Evolutionary conservation across 2,329 filamentous ascomycete genomes (phyloP), one percentile per base, ranked within the genome.

Genomic region (Apiospora saccharicola): DNA sequence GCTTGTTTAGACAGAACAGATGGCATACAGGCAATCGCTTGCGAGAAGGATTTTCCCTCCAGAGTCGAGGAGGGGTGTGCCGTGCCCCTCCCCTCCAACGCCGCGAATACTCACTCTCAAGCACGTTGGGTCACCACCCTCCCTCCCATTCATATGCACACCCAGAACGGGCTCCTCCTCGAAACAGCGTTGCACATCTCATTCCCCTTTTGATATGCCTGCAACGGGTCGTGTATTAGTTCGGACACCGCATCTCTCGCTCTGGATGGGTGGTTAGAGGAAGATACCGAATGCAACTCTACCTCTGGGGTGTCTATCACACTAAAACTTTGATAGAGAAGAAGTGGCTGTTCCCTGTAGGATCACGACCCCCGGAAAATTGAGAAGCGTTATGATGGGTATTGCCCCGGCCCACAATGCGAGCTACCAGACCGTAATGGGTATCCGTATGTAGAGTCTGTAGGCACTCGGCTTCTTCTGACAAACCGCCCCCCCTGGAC

Each of bases 221-320:
- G 53, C 53, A 13, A 61, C 53, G 30, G 53, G 53, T n/a, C 30
- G n/a, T 61, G 53, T 41, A 64, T 64, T 64, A n/a, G 41, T 64
- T 64, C n/a, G 34, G 34, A 41, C 57, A 64, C 57, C 57, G 41
- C 53, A 64, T 24, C 41, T 64, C 57, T 37, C 30, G 8, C 22
- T 41, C 57, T n/a, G 57, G 37, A 41, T 24, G 57, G 57, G 57
- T n/a, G 57, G 57, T 64, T 64, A 37, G 57, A 64, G 57, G 57
- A 64, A 41, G 34, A 64, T 64, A 41, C 57, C 57, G 57, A 64
- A 64, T 64, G 57, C 57, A 41, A 64, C 57, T 41, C 57, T 41
- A 12, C 51, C 57, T 64, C 57, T 37, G 57, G 30, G 34, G 34
- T 64, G 34, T 64, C 34, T 24, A 64, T 41, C 57, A 64, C 30